Percentiles rank a stretch among this genome's conserved stretches.
These are phyloP conservation scores for Lactuca sativa DNA, from an alignment of 129 eudicot species.

Conservation along the genomic window DNA sequence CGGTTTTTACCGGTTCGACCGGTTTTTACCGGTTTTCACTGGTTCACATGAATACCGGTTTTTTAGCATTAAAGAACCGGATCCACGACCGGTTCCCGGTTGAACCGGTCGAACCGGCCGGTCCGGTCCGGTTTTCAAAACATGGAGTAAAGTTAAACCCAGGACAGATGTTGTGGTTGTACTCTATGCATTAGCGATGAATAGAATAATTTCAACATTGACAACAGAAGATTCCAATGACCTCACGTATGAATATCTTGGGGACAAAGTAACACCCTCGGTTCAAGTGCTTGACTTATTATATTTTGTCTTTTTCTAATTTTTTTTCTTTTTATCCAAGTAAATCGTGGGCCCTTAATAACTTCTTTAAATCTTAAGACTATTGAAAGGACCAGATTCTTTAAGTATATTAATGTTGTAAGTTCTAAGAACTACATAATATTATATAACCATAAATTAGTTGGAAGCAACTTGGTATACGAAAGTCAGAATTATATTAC, in stretches of 20 bases:
- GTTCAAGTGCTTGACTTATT: slow-evolving; percentile 21
- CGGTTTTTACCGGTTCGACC: no score
- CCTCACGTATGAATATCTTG: slow-evolving; percentile 28
- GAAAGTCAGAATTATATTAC: neutral
- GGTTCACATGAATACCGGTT: no score
- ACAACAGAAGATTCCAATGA: neutral
- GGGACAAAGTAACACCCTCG: slow-evolving; percentile 29
- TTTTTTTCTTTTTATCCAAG: neutral
- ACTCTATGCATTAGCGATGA: slow-evolving; percentile 1
- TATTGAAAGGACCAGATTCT: no score
- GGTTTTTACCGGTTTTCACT: no score
- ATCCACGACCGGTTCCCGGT: no score
- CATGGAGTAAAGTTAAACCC: neutral
- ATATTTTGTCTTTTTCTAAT: neutral
- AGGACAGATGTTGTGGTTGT: neutral
- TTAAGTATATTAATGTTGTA: neutral
- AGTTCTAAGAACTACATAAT: neutral
- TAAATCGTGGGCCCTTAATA: neutral
- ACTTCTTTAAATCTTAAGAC: neutral
- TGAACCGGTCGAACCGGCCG: no score
- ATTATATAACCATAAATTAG: neutral
- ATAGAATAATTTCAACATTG: slow-evolving; percentile 6
- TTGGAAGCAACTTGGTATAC: neutral
- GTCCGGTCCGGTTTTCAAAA: no score
- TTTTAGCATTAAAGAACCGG: no score